Evolutionary conservation across 1,284 basidiomycete genomes (phyloP).

Genomic region (Papiliotrema terrestris): DNA sequence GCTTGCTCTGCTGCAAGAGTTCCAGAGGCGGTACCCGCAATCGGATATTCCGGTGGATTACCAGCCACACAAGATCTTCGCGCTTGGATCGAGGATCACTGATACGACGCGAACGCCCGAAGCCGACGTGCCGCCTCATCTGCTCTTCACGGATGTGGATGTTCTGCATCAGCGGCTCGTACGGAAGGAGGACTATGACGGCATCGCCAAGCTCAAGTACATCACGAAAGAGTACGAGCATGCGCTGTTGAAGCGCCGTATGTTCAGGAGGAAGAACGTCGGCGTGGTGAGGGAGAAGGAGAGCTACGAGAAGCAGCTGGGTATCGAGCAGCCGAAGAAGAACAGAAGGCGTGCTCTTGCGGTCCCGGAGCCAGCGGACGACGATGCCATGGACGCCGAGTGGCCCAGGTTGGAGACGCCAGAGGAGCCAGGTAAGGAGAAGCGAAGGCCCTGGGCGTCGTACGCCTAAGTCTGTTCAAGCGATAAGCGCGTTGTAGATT

Average conservation of each 20-base stretch:
- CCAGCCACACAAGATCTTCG: conserved; percentile 21
- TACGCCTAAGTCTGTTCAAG: too few relatives aligned
- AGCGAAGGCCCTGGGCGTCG: too few relatives aligned
- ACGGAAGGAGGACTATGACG: conserved; percentile 25
- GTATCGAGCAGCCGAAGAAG: background rate
- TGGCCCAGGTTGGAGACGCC: too few relatives aligned
- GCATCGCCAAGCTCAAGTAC: conserved; percentile 35
- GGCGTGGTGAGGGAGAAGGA: background rate
- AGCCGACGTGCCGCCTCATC: conserved; percentile 43
- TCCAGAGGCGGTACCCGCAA: conserved; percentile 36
- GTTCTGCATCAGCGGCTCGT: conserved; percentile 42
- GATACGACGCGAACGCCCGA: conserved; percentile 32
- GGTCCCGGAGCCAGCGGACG: background rate
- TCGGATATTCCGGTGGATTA: conserved; percentile 23
- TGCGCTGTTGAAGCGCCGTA: conserved; percentile 30
- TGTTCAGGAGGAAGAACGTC: conserved; percentile 20
- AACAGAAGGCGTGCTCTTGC: background rate
- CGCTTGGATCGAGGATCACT: conserved; percentile 30
- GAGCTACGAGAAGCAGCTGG: background rate
- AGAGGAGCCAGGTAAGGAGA: too few relatives aligned
- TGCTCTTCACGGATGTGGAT: conserved; percentile 43
- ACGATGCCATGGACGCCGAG: background rate
- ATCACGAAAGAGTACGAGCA: conserved; percentile 27
- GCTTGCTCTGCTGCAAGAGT: conserved; percentile 28
- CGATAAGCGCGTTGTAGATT: too few relatives aligned